These are phyloP conservation scores for Tolypocladium capitatum DNA, from an alignment of 2,329 filamentous ascomycete species.

Conservation along the genomic window DNA sequence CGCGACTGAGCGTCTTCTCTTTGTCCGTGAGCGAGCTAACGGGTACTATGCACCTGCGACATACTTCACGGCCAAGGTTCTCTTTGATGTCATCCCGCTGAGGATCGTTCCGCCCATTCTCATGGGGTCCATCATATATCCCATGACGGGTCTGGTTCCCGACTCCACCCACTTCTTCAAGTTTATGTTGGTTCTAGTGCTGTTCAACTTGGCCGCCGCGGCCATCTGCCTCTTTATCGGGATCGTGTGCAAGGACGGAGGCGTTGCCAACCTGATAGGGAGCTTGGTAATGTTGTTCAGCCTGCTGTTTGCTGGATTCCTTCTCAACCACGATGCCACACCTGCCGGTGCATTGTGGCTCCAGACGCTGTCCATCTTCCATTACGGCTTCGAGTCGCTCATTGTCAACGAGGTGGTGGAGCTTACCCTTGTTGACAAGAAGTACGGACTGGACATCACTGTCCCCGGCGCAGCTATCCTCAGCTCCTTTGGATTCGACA, in stretches of 20 bases:
- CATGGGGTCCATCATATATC: constrained; percentile 91
- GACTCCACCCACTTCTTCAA: constrained; percentile 75
- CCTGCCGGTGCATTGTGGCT: constrained; percentile 77
- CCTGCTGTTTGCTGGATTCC: constrained; percentile 80
- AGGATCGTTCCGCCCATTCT: constrained; percentile 87
- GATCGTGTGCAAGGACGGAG: constrained; percentile 81
- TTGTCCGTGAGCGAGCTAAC: constrained; percentile 87
- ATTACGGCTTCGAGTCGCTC: constrained; percentile 90
- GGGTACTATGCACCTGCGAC: constrained; percentile 91
- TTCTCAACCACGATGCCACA: constrained; percentile 90
- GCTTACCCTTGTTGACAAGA: constrained; percentile 79
- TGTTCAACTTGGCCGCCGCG: constrained; percentile 92
- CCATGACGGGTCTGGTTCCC: constrained; percentile 87
- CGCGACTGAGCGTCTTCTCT: constrained; percentile 76
- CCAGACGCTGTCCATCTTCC: constrained; percentile 90
- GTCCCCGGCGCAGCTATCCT: constrained; percentile 90
- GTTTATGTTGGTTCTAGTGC: constrained; percentile 80
- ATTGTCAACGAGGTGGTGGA: constrained; percentile 95
- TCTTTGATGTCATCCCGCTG: constrained; percentile 96
- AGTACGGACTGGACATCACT: constrained; percentile 92
- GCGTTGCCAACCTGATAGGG: constrained; percentile 86
- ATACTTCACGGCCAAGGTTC: constrained; percentile 90
- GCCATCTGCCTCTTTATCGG: constrained; percentile 93
- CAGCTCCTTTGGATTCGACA: constrained; percentile 89
- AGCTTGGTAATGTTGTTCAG: constrained; percentile 97